Percentiles rank a stretch among this genome's conserved stretches.
phyloP scores from a whole-genome alignment of 306 rosid species.

The Nissolia schottii region DNA sequence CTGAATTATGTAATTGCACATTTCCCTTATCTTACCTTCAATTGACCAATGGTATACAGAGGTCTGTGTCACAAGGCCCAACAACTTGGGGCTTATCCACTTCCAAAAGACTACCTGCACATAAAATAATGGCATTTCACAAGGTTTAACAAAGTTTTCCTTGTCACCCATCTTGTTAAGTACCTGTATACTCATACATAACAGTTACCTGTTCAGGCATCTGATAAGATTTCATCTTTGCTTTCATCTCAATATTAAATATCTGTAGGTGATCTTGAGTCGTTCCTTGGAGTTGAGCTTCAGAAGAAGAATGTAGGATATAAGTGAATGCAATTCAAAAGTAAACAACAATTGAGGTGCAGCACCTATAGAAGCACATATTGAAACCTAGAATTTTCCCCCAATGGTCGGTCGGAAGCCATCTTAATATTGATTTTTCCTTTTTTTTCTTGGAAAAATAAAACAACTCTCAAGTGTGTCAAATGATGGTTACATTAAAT shows the following conservation, averaged over 20 bases:
- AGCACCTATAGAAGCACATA: conserved; percentile 17
- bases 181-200: neutral
- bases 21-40: conserved; percentile 60
- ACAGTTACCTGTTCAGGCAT: conserved; percentile 95
- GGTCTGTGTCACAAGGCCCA: conserved; percentile 93
- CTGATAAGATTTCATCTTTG: conserved; percentile 87
- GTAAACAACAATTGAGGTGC: conserved; percentile 2
- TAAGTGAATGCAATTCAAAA: conserved; percentile 16
- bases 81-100: conserved; percentile 87
- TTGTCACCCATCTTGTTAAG: neutral
- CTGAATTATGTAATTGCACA: conserved; percentile 14
- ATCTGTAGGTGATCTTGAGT: conserved; percentile 97
- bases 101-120: conserved; percentile 94
- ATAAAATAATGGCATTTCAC: conserved; percentile 8
- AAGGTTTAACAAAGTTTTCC: conserved; percentile 15
- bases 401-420: neutral
- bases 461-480: neutral
- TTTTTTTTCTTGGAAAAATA: neutral
- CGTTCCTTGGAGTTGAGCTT: conserved; percentile 97
- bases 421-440: neutral
- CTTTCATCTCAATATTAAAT: conserved; percentile 92
- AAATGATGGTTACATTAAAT: conserved; percentile 8
- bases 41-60: conserved; percentile 96
- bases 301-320: conserved; percentile 22
- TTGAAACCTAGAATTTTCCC: neutral